Base-by-base conservation (phyloP, 148 eudicot genomes). In the Drosera capensis region DNA sequence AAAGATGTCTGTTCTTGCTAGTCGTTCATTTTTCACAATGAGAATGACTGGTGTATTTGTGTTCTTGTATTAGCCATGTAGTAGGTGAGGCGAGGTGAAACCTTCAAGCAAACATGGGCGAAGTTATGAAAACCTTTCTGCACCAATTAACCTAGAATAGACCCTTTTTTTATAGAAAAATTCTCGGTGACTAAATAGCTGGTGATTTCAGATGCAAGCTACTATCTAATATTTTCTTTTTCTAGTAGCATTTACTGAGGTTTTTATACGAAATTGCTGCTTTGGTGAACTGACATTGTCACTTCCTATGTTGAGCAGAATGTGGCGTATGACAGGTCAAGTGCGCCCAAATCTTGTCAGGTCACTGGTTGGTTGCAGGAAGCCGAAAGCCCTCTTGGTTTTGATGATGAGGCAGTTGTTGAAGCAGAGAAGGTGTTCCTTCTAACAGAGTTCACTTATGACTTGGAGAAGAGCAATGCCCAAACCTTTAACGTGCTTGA, bases 401-500 rank as follows among this genome's bases (percentile, higher is more conserved):
- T 48, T 20, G 74, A 64, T 26, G 34, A 31, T 1, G 71, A 63
- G 46, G 23, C 11, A 0, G 48, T 42, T 3, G 40, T 28, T 17
- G 81, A 70, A 25, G 19, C 6, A 23, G 62, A 59, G 40, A 64
- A 72, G 56, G 64, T 62, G 65, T 40, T 52, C 25, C 77, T 78
- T 40, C 55, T 85, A 70, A 59, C 87, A 1, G 97, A 90, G 52
- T 90, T 90, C 34, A 51, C 66, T 0, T 90, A 90, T 36, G 95
- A 84, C 61, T 85, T 90, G 0, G 85, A 78, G 51, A 84, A 84
- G 76, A 80, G 93, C 72, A 75, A 69, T 61, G 86, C 81, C 14
- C 97, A 90, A 57, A 84, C 97, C 13, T 75, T 51, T 36, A 53
- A 70, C 2, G 93, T 80, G 20, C 23, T 64, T 50, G 74, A 77